Base-by-base conservation (phyloP, 495 filamentous ascomycete species). In the Neurospora sp. region DNA sequence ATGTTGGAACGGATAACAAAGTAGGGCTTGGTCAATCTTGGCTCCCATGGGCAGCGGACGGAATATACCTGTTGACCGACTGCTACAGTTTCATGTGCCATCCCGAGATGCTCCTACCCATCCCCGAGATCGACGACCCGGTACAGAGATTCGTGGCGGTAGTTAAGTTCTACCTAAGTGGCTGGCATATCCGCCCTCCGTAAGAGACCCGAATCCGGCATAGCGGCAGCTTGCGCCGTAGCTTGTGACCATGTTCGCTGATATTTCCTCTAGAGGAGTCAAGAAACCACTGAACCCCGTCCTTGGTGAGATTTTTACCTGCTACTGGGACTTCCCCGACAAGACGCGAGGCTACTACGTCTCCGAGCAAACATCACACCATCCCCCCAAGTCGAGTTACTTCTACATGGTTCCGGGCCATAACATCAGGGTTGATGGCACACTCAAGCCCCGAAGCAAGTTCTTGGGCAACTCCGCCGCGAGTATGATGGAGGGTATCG, bases 1-100 rank as follows among this genome's bases (percentile, higher is more conserved):
- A 99, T 99, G 96, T 83, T 99, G 78, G 96, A 99, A 84, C 88
- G 96, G 40, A 99, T 99, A 77, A 99, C 96, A 78, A 99, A 99
- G 94, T 97, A 88, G 71, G 86, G 39, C 10, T 43, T 31, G 54
- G 15, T 66, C 28, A 17, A 13, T 17, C 59, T 17, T 21, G 76
- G 31, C 24, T 42, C 24, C 38, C 36, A 13, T 10, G 15, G 15
- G 9, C 36, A 39, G 39, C 19, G 1, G 9, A 38, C 24, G 70
- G 37, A 48, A 21, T 45, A 75, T 40, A 34, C 70, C 37, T 36
- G 72, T 81, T 83, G 71, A 81, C 77, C 31, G 39, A 77, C 45
- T 72, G 36, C 42, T 69, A 71, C 79, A 98, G 95, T 85, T 99
- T 99, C 86, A 99, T 99, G 96, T 95, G 96, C 76, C 96, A 98